Base-by-base conservation (phyloP, 2,329 filamentous ascomycete species). In the Fusarium xyrophilum region DNA sequence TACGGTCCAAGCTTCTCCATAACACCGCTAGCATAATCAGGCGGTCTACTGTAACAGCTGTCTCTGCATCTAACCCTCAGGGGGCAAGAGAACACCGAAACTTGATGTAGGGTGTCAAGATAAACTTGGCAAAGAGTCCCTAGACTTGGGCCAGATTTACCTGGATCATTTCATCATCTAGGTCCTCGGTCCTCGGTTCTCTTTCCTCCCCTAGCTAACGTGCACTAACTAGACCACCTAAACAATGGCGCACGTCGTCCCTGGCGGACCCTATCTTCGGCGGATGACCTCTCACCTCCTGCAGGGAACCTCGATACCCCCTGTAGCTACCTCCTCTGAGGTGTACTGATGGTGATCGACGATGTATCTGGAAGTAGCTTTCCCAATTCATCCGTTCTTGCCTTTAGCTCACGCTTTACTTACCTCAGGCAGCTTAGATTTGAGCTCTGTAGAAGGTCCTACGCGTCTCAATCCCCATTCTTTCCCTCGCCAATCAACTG, bases 401-500 rank as follows among this genome's bases (percentile, higher is more conserved):
- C 51, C 53, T 67, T 60, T 55, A 55, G 42, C 25, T 65, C 39
- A 46, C 51, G 33, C 65, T 38, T 65, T 33, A 65, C 57, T 57
- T 68, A 56, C 57, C 66, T 56, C 39, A 44, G 55, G 63, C 38
- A 62, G 66, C 61, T 63, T 65, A 47, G 47, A 52, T 51, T 54
- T 64, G 40, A 63, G 59, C 62, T 53, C 48, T 65, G 43, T 33
- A 55, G 67, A 50, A 70, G 67, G 67, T 59, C 59, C 44, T 50
- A 67, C 68, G 67, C 56, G 67, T 70, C 60, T 52, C 21, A 28
- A 65, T 70, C 68, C 63, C 67, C 67, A 70, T 70, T 70, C 68
- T 70, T 70, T 70, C 67, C 68, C 68, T 68, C 56, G 67, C 63
- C 67, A 70, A 70, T 60, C 67, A 68, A 65, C 56, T 70, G 56